These are phyloP conservation scores for Psilocybe cyanescens DNA, from an alignment of 768 basidiomycete genomes.

Conservation along the genomic window DNA sequence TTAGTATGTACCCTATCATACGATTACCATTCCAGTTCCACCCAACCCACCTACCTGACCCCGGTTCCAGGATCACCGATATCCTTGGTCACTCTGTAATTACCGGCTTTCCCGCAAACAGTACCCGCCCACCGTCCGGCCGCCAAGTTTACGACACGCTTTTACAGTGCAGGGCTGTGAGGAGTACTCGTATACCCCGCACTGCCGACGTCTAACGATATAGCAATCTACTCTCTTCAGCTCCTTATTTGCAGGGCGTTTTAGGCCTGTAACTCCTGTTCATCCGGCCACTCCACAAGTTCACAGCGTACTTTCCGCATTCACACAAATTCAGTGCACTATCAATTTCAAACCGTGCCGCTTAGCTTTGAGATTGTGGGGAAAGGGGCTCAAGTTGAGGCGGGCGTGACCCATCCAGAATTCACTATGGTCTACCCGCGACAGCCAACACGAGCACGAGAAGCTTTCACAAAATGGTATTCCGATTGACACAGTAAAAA, in stretches of 20 bases:
- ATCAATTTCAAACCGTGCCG: not conserved
- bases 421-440: not conserved
- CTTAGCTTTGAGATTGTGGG: not conserved
- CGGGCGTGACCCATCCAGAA: not conserved
- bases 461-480: not conserved
- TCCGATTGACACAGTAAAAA: not conserved
- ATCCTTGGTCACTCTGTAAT: not conserved
- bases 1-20: not conserved
- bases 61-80: conserved; percentile 1
- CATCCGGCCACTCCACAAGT: not conserved
- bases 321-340: not conserved
- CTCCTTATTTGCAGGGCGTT: not conserved
- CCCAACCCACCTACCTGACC: not conserved
- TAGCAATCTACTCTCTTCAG: not conserved
- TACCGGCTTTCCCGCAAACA: not conserved
- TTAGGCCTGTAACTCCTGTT: not conserved
- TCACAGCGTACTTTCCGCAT: not conserved
- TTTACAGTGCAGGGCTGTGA: not conserved
- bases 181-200: not conserved
- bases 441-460: not conserved
- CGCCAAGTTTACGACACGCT: not conserved
- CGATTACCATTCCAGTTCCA: not conserved
- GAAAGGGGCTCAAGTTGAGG: not conserved
- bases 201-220: not conserved
- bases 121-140: not conserved